These are phyloP conservation scores for Acer campestre DNA, from an alignment of 345 rosid genomes.

Conservation along the genomic window DNA sequence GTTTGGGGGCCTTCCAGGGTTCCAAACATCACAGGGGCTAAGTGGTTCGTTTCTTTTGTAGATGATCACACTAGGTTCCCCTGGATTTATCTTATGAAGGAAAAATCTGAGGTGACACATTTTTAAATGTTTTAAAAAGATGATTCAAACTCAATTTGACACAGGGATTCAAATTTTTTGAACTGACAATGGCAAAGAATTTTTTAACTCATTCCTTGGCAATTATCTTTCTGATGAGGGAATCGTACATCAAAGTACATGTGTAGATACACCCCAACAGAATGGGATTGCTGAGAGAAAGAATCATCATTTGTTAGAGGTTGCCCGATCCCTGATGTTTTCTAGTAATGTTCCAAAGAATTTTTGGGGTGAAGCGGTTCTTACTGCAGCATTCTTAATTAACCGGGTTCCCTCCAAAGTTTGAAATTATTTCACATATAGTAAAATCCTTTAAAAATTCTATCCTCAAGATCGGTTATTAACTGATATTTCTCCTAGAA, in stretches of 20 bases:
- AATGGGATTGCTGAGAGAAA: not conserved
- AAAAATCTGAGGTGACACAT: not conserved
- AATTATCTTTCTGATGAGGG: not conserved
- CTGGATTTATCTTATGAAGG: slow-evolving; percentile 7
- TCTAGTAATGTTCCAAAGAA: not conserved
- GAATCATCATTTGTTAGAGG: not conserved
- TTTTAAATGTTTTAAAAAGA: not conserved
- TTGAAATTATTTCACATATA: too few species aligned
- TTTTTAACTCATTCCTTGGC: not conserved
- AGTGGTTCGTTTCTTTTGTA: too few species aligned
- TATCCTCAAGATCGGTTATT: too few species aligned
- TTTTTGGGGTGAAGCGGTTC: too few species aligned
- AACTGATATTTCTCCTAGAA: too few species aligned
- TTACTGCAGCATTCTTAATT: too few species aligned
- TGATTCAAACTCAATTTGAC: slow-evolving; percentile 10
- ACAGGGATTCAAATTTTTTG: not conserved
- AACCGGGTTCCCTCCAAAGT: too few species aligned
- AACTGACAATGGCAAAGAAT: not conserved
- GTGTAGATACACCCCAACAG: not conserved
- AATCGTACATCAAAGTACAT: not conserved
- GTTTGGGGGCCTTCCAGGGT: too few species aligned
- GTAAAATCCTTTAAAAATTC: too few species aligned
- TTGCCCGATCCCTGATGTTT: not conserved
- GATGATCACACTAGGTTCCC: not conserved
- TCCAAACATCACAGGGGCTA: too few species aligned